These are phyloP conservation scores for Phytophthora capsici DNA, from an alignment of 352 stramenopile genomes.

Conservation along the genomic window DNA sequence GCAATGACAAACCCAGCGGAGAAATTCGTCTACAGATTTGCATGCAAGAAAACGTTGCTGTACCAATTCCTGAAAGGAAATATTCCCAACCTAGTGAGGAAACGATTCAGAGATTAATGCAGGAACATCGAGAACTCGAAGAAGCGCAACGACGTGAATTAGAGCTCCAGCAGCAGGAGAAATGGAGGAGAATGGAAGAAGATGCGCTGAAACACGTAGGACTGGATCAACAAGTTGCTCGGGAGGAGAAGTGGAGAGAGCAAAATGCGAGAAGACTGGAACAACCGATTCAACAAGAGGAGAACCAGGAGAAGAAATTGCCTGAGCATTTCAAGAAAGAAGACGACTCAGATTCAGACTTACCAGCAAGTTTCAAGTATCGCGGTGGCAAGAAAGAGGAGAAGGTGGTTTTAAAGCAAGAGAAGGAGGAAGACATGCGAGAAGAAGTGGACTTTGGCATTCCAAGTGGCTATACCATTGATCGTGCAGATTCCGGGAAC, in stretches of 20 bases:
- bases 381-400: slow-evolving; percentile 15
- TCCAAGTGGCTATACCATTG: slow-evolving; percentile 13
- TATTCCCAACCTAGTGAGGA: slow-evolving; percentile 25
- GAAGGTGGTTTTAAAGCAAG: slow-evolving; percentile 9
- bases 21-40: slow-evolving; percentile 68
- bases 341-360: slow-evolving; percentile 21
- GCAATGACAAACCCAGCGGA: slow-evolving; percentile 43
- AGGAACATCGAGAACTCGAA: slow-evolving; percentile 34
- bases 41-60: slow-evolving; percentile 31
- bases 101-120: slow-evolving; percentile 30
- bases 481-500: background rate
- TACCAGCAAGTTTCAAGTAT: slow-evolving; percentile 19
- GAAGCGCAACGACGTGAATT: slow-evolving; percentile 16
- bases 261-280: slow-evolving; percentile 9
- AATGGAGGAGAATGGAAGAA: slow-evolving; percentile 27
- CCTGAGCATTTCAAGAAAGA: slow-evolving; percentile 14
- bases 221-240: slow-evolving; percentile 14
- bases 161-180: slow-evolving; percentile 25
- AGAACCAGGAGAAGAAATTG: slow-evolving; percentile 9
- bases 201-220: slow-evolving; percentile 18
- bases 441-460: background rate
- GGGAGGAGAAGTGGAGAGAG: slow-evolving; percentile 22
- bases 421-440: slow-evolving; percentile 7
- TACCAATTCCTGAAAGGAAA: background rate
- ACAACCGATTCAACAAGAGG: background rate